Conservation (phyloP, 331 rosid genomes). For the Phaseolus coccineus region DNA sequence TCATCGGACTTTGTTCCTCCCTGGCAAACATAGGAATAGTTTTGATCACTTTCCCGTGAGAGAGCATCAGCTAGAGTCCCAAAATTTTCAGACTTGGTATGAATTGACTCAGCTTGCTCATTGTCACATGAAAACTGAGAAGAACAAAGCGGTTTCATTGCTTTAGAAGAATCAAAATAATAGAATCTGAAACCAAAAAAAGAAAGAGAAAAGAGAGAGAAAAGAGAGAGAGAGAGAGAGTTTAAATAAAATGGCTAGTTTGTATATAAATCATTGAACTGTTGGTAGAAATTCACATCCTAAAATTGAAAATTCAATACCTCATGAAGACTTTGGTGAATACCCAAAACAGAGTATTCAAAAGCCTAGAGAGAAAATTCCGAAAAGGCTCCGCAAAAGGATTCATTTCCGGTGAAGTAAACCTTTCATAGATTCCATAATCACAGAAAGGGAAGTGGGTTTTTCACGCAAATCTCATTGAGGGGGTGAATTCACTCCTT, state of each 20-base stretch:
- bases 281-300: not conserved
- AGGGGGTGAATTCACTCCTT: conserved; percentile 48
- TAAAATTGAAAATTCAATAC: conserved; percentile 45
- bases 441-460: conserved; percentile 47
- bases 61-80: not conserved
- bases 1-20: conserved; percentile 36
- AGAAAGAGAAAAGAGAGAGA: not conserved
- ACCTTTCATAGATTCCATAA: conserved; percentile 50
- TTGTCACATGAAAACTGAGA: conserved; percentile 36
- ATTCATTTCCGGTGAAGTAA: conserved; percentile 48
- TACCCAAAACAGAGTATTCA: conserved; percentile 57
- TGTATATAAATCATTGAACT: too few relatives aligned
- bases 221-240: not conserved
- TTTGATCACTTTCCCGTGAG: conserved; percentile 35
- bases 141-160: conserved; percentile 33
- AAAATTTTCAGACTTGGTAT: conserved; percentile 30
- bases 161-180: conserved; percentile 3
- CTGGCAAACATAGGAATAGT: conserved; percentile 38
- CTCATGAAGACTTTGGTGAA: conserved; percentile 56
- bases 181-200: conserved; percentile 50
- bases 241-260: not conserved
- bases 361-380: conserved; percentile 55
- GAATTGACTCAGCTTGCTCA: conserved; percentile 38
- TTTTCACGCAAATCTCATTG: conserved; percentile 15
- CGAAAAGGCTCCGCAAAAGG: conserved; percentile 47